Conservation (phyloP, 2,329 filamentous ascomycete genomes). For the Tolypocladium tropicale region DNA sequence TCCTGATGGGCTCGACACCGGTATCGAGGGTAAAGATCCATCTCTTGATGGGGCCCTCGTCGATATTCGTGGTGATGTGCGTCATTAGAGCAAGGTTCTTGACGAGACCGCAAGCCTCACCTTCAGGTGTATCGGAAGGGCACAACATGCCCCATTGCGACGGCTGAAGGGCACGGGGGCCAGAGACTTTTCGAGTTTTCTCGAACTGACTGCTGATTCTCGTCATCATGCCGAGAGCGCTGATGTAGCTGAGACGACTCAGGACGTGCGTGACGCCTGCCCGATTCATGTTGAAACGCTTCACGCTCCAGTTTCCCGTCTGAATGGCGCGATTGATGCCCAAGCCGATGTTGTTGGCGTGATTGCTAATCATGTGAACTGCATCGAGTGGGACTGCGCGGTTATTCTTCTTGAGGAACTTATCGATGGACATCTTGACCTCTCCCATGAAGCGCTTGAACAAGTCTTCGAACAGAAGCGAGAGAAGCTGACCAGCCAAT, state of each 20-base stretch:
- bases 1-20: slow-evolving; percentile 66
- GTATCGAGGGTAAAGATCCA: slow-evolving; percentile 81
- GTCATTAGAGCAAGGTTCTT: slow-evolving; percentile 99
- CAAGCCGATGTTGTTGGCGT: slow-evolving; percentile 77
- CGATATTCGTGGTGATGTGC: slow-evolving; percentile 94
- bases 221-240: slow-evolving; percentile 98
- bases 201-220: slow-evolving; percentile 97
- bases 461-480: slow-evolving; percentile 89
- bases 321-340: slow-evolving; percentile 95
- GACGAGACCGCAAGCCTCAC: slow-evolving; percentile 93
- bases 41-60: slow-evolving; percentile 80
- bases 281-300: slow-evolving; percentile 97
- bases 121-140: slow-evolving; percentile 94
- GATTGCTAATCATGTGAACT: slow-evolving; percentile 70
- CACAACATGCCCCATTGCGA: slow-evolving; percentile 99
- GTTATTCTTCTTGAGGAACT: slow-evolving; percentile 88
- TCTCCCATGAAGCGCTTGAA: slow-evolving; percentile 92
- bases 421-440: slow-evolving; percentile 89
- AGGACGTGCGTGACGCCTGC: slow-evolving; percentile 95
- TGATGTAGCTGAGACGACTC: slow-evolving; percentile 91
- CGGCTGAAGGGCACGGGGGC: slow-evolving; percentile 88
- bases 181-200: slow-evolving; percentile 93
- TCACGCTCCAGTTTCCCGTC: slow-evolving; percentile 95
- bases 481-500: slow-evolving; percentile 85
- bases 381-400: slow-evolving; percentile 83